Evolutionary conservation across 352 stramenopile species (phyloP).

Genomic region (Pythium rhizo-oryzae): DNA sequence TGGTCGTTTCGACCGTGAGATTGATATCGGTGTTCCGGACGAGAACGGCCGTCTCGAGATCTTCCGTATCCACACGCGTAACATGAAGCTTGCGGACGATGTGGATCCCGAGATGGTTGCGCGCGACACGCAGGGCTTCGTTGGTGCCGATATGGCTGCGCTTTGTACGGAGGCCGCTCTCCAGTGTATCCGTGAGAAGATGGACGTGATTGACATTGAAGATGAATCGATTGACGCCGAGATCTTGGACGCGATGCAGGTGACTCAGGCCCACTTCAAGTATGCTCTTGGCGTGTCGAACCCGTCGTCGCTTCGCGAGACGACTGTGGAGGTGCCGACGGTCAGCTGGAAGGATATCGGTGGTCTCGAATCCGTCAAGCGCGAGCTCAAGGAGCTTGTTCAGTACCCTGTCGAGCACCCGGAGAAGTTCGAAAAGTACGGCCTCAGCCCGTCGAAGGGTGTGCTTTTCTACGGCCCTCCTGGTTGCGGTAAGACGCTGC

Average conservation of each 20-base stretch:
- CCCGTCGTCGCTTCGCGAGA: conserved; percentile 98
- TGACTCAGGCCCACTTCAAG: conserved; percentile 99
- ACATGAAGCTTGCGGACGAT: conserved; percentile 99
- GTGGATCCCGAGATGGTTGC: conserved; percentile 98
- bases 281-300: conserved; percentile 98
- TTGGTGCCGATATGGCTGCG: conserved; percentile 99
- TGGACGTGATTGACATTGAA: conserved; percentile 99
- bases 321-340: conserved; percentile 99
- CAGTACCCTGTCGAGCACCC: conserved; percentile 99
- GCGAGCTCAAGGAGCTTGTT: conserved; percentile 98
- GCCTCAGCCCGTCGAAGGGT: conserved; percentile 93
- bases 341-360: conserved; percentile 99
- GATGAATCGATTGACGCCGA: conserved; percentile 99
- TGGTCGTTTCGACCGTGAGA: conserved; percentile 98
- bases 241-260: conserved; percentile 98
- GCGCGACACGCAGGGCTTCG: conserved; percentile 99
- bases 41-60: conserved; percentile 99
- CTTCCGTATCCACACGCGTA: conserved; percentile 99
- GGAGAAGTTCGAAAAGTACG: conserved; percentile 99
- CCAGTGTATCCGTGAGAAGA: conserved; percentile 99
- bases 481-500: conserved; percentile 99
- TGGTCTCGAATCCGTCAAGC: conserved; percentile 98
- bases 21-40: conserved; percentile 99
- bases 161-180: conserved; percentile 98
- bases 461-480: conserved; percentile 99